These are phyloP conservation scores for Stagonosporopsis chrysanthemi DNA, from an alignment of 2,329 filamentous ascomycete species.

Conservation along the genomic window DNA sequence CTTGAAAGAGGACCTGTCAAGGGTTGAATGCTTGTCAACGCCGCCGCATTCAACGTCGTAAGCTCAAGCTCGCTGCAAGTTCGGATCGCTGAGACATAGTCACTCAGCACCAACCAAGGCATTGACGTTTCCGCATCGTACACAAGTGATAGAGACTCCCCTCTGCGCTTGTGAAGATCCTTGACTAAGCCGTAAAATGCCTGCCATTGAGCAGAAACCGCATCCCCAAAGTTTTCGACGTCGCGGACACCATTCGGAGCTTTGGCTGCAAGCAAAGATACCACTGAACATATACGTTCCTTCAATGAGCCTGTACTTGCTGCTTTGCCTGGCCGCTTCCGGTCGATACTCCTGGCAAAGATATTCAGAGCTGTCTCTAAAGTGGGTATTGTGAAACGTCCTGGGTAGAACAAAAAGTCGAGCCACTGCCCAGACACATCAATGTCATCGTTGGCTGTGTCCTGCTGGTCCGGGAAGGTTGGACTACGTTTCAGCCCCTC, in stretches of 20 bases:
- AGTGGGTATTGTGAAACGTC: constrained; percentile 78
- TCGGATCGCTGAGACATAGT: constrained; percentile 79
- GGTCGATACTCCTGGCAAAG: constrained; percentile 71
- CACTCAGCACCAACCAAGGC: constrained; percentile 85
- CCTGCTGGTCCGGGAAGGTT: constrained; percentile 49
- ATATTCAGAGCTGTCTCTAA: constrained; percentile 84
- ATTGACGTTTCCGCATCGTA: constrained; percentile 75
- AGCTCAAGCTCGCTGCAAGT: constrained; percentile 81
- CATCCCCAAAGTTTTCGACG: constrained; percentile 75
- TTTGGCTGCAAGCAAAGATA: constrained; percentile 73
- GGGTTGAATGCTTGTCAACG: constrained; percentile 43
- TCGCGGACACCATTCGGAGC: constrained; percentile 72
- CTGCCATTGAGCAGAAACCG: constrained; percentile 85
- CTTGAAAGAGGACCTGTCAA: constrained; percentile 33
- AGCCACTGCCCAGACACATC: constrained; percentile 77
- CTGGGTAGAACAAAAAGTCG: constrained; percentile 80
- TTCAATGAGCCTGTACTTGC: constrained; percentile 65
- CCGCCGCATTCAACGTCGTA: constrained; percentile 71
- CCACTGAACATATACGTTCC: constrained; percentile 76
- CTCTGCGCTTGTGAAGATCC: constrained; percentile 85
- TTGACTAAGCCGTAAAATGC: constrained; percentile 85
- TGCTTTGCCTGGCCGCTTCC: constrained; percentile 20
- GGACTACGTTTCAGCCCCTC: constrained; percentile 50
- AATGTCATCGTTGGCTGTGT: constrained; percentile 59
- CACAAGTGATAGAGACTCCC: constrained; percentile 79